Percentiles rank a stretch among this genome's conserved stretches.
Conservation (phyloP, 106 monocot genomes). For the Posidonia australis region DNA sequence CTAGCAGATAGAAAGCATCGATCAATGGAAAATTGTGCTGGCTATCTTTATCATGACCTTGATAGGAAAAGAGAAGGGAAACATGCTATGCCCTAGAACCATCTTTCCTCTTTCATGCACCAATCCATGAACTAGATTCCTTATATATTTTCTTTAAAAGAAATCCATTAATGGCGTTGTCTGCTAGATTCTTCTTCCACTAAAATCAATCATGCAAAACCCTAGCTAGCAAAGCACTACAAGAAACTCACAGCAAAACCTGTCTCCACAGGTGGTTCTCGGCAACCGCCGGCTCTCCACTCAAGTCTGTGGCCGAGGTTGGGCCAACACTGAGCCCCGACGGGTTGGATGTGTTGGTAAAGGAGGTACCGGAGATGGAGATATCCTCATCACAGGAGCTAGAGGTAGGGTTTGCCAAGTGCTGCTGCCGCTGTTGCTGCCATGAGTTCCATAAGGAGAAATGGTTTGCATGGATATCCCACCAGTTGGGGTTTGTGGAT, state of each 20-base stretch:
- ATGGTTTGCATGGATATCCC: slow-evolving; percentile 35
- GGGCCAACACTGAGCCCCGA: slow-evolving; percentile 47
- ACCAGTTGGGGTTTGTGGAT: slow-evolving; percentile 28
- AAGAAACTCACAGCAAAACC: slow-evolving; percentile 63
- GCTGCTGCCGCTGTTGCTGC: slow-evolving; percentile 13
- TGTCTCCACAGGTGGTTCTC: slow-evolving; percentile 81
- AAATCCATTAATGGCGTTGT: too few species aligned
- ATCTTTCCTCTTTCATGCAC: background rate
- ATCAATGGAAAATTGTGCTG: too few species aligned
- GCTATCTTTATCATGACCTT: too few species aligned
- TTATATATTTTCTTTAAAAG: background rate
- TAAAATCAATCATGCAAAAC: background rate
- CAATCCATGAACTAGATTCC: background rate
- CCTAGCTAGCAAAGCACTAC: background rate
- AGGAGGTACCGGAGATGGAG: slow-evolving; percentile 38
- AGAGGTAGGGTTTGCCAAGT: slow-evolving; percentile 17
- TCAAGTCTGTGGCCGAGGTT: slow-evolving; percentile 18
- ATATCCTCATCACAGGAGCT: slow-evolving; percentile 41
- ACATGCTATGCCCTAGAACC: background rate
- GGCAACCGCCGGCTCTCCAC: background rate
- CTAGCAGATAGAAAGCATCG: too few species aligned
- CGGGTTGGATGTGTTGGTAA: slow-evolving; percentile 32
- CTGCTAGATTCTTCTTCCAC: too few species aligned
- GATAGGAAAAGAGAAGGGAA: background rate
- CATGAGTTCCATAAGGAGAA: slow-evolving; percentile 34